Evolutionary conservation across 177 flowering plant species (phyloP).

Genomic region (Tripterygium wilfordii): DNA sequence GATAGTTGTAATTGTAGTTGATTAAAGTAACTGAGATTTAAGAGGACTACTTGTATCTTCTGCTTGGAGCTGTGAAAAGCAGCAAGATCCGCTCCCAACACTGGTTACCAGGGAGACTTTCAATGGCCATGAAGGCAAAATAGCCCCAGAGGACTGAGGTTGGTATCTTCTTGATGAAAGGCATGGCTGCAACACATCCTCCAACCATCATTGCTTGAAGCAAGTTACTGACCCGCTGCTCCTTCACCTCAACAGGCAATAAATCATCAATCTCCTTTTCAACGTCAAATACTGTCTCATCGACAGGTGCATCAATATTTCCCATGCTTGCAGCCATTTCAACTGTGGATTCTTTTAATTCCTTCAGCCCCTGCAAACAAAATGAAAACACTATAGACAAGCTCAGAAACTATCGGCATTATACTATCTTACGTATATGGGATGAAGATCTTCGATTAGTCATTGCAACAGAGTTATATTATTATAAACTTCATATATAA

Average conservation of each 20-base stretch:
- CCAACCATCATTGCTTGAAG: conserved; percentile 41
- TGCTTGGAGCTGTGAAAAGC: conserved; percentile 37
- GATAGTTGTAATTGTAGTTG: too few relatives aligned
- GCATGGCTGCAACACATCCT: conserved; percentile 44
- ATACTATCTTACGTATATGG: not conserved
- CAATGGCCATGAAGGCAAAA: conserved; percentile 53
- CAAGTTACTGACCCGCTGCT: conserved; percentile 40
- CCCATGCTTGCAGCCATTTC: conserved; percentile 25
- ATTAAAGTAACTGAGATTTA: too few relatives aligned
- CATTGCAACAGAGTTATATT: not conserved
- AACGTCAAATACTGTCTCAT: conserved; percentile 31
- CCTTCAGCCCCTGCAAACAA: conserved; percentile 27
- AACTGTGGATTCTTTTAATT: conserved; percentile 26
- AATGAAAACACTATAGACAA: too few relatives aligned
- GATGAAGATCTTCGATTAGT: not conserved
- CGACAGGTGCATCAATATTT: conserved; percentile 23
- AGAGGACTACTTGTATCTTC: conserved; percentile 38
- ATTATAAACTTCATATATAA: too few relatives aligned
- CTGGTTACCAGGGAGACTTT: conserved; percentile 50
- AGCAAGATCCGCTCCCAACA: conserved; percentile 41
- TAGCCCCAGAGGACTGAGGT: conserved; percentile 52
- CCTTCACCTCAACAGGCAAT: conserved; percentile 46
- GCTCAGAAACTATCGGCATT: too few relatives aligned
- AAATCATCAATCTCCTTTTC: conserved; percentile 42
- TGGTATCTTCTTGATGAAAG: conserved; percentile 41